Evolutionary conservation across 108 stramenopile genomes (phyloP), one percentile per base, ranked within the genome.

Genomic region (Nitzschia sp.): DNA sequence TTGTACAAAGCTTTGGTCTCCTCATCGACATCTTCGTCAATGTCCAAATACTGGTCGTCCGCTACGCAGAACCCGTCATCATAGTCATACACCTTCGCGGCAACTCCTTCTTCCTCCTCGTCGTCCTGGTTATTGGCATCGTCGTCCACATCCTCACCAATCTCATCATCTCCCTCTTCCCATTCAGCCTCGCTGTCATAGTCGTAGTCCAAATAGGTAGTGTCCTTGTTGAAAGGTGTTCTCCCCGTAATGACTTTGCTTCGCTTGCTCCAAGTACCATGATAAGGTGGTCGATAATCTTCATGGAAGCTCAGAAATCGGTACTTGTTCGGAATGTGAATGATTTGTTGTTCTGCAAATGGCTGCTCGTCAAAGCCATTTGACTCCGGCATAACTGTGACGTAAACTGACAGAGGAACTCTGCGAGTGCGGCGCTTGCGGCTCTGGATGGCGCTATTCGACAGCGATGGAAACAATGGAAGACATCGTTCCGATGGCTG

Each of bases 111-210:
- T 46, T 84, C 91, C 1, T 79, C 83, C 33, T 87, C 84, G 34
- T 93, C 92, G 22, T 86, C 88, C 32, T 79, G 80, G 27, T 82
- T 81, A 27, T 75, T 76, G 2, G 75, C 84, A 31, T 81, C 87
- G 45, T 85, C 81, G 11, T 80, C 77, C 31, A 79, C 77, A 71
- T 92, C 89, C 55, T 92, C 90, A 6, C 90, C 93, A 45, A 86
- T 75, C 55, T 92, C 93, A 23, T 91, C 87, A 50, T 95, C 93
- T 21, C 86, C 95, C 68, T 92, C 88, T 73, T 92, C 92, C 95
- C 95, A 93, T 77, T 96, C 95, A 11, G 86, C 92, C 75, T 96
- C 95, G 58, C 92, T 93, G 63, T 96, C 95, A 21, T 85, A 73
- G 4, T 96, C 95, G 59, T 96, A 96, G 76, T 96, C 84, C 17